Base-by-base conservation (phyloP, 306 rosid species). In the Trichosanthes truncata region DNA sequence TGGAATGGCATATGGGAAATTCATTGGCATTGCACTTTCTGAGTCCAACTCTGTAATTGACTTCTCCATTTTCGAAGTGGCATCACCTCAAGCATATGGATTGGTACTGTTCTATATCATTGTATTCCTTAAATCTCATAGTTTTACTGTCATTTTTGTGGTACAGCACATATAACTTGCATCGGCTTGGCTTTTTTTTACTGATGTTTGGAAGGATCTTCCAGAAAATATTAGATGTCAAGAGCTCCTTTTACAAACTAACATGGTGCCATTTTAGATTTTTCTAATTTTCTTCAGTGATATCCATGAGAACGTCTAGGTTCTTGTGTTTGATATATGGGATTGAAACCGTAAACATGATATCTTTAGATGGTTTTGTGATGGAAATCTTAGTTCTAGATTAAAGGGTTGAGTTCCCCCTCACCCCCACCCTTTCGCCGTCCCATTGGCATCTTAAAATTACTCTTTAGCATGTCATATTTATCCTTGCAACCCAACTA, bases 11-110 rank as follows among this genome's bases (percentile, higher is more conserved):
- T 95, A 92, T 45, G 97, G 97, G 80, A 95, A 94, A 82, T 68
- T 91, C 78, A 84, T 94, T 65, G 81, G 91, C 84, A 82, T 85
- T 48, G 88, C 85, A 62, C 85, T 91, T 84, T 81, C 91, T 87
- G 89, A 81, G 83, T 87, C 87, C 77, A 85, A 79, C 85, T 83
- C 90, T 80, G 66, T 79, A 45, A 56, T 89, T 78, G 85, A 89
- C 79, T 86, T 90, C 74, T 90, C 98, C 31, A 49, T 89, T 62
- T 83, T 95, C 86, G 98, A 92, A 87, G 97, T 94, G 81, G 97
- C 98, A 33, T 88, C 98, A 67, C 97, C 97, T 4, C 93, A 90
- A 89, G 97, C 97, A 76, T 94, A 95, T 76, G 97, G 97, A 88
- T 94, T 95, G 97, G 98, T 94, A 91, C 76, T 56, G 65, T 80